A percentile compares a stretch with the other conserved stretches of the same genome.
Evolutionary conservation across 257 asterid species (phyloP).

Genomic region (Capsicum pubescens): DNA sequence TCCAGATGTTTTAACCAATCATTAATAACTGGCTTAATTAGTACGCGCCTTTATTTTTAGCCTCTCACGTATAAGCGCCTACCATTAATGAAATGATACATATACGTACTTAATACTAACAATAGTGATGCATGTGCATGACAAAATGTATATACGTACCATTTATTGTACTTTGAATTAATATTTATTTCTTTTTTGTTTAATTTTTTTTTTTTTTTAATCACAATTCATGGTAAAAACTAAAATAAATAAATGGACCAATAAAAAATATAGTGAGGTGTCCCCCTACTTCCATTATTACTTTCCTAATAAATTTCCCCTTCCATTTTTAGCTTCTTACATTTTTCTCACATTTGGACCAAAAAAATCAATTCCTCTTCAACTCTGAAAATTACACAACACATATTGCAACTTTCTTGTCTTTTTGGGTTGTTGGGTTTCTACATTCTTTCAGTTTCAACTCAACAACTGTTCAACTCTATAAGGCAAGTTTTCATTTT

Average conservation of each 20-base stretch:
- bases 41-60: too few species aligned
- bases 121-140: too few species aligned
- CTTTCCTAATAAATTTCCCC: constrained; percentile 26
- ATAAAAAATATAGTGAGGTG: constrained; percentile 50
- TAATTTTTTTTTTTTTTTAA: too few species aligned
- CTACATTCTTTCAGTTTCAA: not conserved
- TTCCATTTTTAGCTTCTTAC: not conserved
- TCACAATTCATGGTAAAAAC: too few species aligned
- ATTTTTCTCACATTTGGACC: constrained; percentile 23
- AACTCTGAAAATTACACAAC: not conserved
- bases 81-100: too few species aligned
- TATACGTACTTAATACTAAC: too few species aligned
- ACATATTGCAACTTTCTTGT: constrained; percentile 1
- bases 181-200: too few species aligned
- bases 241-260: not conserved
- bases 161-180: too few species aligned
- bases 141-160: too few species aligned
- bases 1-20: too few species aligned
- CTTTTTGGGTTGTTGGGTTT: constrained; percentile 31
- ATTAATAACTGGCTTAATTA: too few species aligned
- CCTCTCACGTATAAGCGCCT: too few species aligned
- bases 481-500: constrained; percentile 29
- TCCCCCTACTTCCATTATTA: constrained; percentile 38
- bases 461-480: constrained; percentile 15
- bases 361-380: not conserved